These are phyloP conservation scores for Tillandsia fasciculata DNA, from an alignment of 176 grass and related monocot genomes.

Conservation along the genomic window DNA sequence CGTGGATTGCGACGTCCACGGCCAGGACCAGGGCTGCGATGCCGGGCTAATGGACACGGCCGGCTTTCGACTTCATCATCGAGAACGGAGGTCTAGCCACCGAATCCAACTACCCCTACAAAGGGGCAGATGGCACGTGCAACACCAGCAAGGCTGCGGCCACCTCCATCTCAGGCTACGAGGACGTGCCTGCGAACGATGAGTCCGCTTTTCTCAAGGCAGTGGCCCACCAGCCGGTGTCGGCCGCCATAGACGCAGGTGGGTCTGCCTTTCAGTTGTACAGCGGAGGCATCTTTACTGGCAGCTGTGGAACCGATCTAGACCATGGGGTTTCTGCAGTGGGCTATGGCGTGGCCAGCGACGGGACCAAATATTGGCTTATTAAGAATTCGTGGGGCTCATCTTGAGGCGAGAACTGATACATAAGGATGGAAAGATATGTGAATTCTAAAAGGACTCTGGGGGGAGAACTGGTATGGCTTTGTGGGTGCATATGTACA, in stretches of 20 bases:
- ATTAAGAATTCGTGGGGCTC: constrained; percentile 63
- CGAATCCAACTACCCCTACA: constrained; percentile 52
- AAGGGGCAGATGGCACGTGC: constrained; percentile 26
- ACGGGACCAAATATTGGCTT: constrained; percentile 43
- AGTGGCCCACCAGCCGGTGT: constrained; percentile 47
- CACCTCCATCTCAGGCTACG: constrained; percentile 24
- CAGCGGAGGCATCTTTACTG: constrained; percentile 38
- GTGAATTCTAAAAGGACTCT: constrained; percentile 33
- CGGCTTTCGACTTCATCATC: constrained; percentile 41
- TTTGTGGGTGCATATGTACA: too few relatives aligned
- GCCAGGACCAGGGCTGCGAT: constrained; percentile 40
- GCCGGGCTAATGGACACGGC: constrained; percentile 53
- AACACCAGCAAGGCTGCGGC: background rate
- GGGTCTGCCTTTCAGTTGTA: constrained; percentile 39
- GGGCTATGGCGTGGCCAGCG: constrained; percentile 38
- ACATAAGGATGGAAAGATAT: constrained; percentile 35
- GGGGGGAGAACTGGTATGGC: constrained; percentile 17
- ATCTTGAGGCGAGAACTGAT: constrained; percentile 44
- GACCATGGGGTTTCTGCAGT: constrained; percentile 49
- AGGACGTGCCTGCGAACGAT: constrained; percentile 45
- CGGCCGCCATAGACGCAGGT: constrained; percentile 35
- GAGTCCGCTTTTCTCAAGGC: constrained; percentile 37
- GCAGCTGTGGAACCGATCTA: constrained; percentile 32
- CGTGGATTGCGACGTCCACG: constrained; percentile 52
- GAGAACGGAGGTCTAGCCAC: constrained; percentile 28